Evolutionary conservation across 2,329 filamentous ascomycete genomes (phyloP), one percentile per base, ranked within the genome.

Genomic region (Clathrospora elynae): DNA sequence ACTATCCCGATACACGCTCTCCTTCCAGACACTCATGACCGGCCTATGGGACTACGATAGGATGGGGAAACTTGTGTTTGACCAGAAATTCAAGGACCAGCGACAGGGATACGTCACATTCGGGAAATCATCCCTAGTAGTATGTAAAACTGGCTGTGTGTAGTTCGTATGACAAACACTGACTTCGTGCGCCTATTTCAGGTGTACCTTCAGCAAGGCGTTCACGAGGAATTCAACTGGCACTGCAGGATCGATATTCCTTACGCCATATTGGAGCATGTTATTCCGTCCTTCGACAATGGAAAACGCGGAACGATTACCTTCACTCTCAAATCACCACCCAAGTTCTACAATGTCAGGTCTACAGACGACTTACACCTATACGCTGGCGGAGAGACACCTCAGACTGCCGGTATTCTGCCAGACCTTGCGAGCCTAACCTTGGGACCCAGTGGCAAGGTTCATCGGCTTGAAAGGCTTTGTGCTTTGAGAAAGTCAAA

Each of bases 31-130:
- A 17, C 49, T 56, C 13, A 61, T 49, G 14, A 54, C 75, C 7
- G 68, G 78, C 4, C 53, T 71, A 2, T 78, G 75, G 73, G 62
- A 63, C 25, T 77, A 75, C 45, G 48, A 65, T 19, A 41, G 22
- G 5, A 25, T 35, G 1, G 53, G 56, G 3, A 50, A 57, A 1
- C 54, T 71, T 8, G 59, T 66, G 4, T 80, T 78, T 48, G 60
- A 70, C 4, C 55, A 68, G 2, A 71, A 77, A 41, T 71, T 66
- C 34, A 53, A 55, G 14, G 59, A 80, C 75, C 43, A 61, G 59
- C 45, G 62, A 44, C 30, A 62, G 28, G 78, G 74, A 1, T 68
- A 43, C 1, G 54, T 73, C 26, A 60, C 62, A 3, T 66, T 75
- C 49, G 59, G 62, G 17, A 35, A 71, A 61, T 44, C 53, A 35